Evolutionary conservation across 176 grass and related monocot species (phyloP), one percentile per base, ranked within the genome.

Genomic region (Musa acuminata): DNA sequence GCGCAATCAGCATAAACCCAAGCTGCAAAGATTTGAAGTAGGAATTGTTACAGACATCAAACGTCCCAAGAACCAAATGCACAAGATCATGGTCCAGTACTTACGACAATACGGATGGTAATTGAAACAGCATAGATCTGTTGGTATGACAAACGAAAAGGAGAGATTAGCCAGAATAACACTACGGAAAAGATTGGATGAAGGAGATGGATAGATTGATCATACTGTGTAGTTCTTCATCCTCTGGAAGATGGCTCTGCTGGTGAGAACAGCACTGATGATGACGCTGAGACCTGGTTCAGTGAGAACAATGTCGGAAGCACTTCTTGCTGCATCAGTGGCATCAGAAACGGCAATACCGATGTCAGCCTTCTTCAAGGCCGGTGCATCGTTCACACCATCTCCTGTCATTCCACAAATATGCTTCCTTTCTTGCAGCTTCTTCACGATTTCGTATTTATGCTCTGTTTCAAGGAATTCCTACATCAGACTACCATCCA

Each of bases 101-200:
- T 27, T 86, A 86, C 84, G 74, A 86, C 80, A 7, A 86, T 86
- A 75, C 84, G 75, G 57, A 82, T 82, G 52, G 84, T 86, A 27
- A 86, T 86, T 0, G 84, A 86, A 12, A 86, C 75, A 16, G 84
- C 84, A 75, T 82, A 86, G 17, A 86, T 86, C 84, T 82, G 77
- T 49, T 48, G 51, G 16, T 17, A 80, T 2, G 25, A 68, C 27
- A 69, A 29, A 16, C 17, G 23, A 60, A 53, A 43, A 13, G 54
- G 9, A 48, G 23, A 60, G 27, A 19, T 75, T 25, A 52, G 22
- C 12, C 54, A 14, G 13, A 16, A 17, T 19, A 12, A 14, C 13
- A 57, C 12, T 1, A 16, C 14, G 0, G 13, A 57, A 21, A 27
- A 64, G 9, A 11, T 24, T 49, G 49, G 55, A n/a, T 25, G 26